These are phyloP conservation scores for Sordariomycetes sp. DNA, from an alignment of 2,329 filamentous ascomycete species.

Conservation along the genomic window DNA sequence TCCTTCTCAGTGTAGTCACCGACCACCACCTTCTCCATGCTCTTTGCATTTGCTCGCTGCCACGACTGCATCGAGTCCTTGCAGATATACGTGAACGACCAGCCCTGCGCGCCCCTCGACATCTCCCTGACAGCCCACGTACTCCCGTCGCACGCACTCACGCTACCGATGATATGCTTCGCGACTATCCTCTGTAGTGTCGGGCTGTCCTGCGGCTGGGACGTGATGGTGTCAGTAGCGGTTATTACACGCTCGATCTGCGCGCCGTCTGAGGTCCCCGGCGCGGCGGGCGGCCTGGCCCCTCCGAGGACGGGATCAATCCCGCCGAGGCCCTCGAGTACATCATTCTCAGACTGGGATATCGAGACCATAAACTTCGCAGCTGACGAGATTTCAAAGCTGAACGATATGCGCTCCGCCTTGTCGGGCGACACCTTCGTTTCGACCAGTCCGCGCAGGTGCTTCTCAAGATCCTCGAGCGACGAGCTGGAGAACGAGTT, in stretches of 20 bases:
- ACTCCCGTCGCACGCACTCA: conserved; percentile 32
- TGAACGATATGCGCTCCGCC: conserved; percentile 33
- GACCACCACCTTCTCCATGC: conserved; percentile 23
- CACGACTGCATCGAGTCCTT: conserved; percentile 37
- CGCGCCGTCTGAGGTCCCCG: conserved; percentile 8
- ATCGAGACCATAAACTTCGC: conserved; percentile 27
- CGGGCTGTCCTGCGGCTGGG: conserved; percentile 34
- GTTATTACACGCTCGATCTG: conserved; percentile 23
- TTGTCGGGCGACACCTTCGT: conserved; percentile 30
- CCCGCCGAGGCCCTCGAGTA: conserved; percentile 16
- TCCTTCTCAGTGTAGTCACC: conserved; percentile 35
- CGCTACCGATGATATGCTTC: conserved; percentile 28
- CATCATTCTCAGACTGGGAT: conserved; percentile 21
- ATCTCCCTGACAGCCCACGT: conserved; percentile 32
- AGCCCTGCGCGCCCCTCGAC: conserved; percentile 30
- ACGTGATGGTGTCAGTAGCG: conserved; percentile 30
- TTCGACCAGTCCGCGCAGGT: conserved; percentile 25
- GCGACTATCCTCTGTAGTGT: conserved; percentile 33
- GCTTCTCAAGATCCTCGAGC: conserved; percentile 29
- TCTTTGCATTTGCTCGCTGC: conserved; percentile 31
- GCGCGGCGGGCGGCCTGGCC: not conserved
- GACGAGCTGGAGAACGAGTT: conserved; percentile 11
- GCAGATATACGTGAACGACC: conserved; percentile 40
- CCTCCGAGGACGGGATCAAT: conserved; percentile 19
- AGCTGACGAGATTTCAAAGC: conserved; percentile 30